A percentile compares a stretch with the other conserved stretches of the same genome.
These are phyloP conservation scores for Sarocladium brachiariae DNA, from an alignment of 2,329 filamentous ascomycete species.

Conservation along the genomic window DNA sequence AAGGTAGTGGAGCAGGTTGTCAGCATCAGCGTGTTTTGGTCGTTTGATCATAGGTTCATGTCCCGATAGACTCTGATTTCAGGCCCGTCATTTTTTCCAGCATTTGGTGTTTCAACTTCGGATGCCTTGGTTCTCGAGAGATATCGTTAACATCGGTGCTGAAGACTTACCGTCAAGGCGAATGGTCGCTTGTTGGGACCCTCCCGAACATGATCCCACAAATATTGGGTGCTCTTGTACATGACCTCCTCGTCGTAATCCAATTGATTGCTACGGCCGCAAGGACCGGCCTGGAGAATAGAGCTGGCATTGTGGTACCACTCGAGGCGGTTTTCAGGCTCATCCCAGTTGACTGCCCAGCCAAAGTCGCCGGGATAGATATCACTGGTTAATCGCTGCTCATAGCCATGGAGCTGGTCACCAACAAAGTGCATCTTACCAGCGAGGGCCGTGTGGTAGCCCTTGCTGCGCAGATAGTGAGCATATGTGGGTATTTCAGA, in stretches of 20 bases:
- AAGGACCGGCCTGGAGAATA: constrained; percentile 81
- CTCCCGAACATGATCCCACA: constrained; percentile 85
- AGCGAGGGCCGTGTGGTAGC: constrained; percentile 84
- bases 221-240: constrained; percentile 81
- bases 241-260: constrained; percentile 97
- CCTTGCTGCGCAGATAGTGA: constrained; percentile 77
- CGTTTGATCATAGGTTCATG: too few relatives aligned
- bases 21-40: not conserved
- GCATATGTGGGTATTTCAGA: constrained; percentile 87
- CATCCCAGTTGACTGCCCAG: constrained; percentile 94
- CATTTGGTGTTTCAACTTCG: too few relatives aligned
- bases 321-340: constrained; percentile 76
- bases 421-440: constrained; percentile 98
- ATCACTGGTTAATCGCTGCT: constrained; percentile 86
- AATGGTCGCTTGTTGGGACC: constrained; percentile 70
- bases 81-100: too few relatives aligned
- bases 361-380: constrained; percentile 94
- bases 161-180: constrained; percentile 58
- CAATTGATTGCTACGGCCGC: constrained; percentile 86
- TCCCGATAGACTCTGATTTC: too few relatives aligned
- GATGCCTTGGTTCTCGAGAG: too few relatives aligned
- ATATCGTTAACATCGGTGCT: not conserved
- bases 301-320: constrained; percentile 98
- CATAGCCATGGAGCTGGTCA: constrained; percentile 90
- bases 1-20: not conserved